Evolutionary conservation across 176 grass and related monocot genomes (phyloP), one percentile per base, ranked within the genome.

Genomic region (Carex myosuroides): DNA sequence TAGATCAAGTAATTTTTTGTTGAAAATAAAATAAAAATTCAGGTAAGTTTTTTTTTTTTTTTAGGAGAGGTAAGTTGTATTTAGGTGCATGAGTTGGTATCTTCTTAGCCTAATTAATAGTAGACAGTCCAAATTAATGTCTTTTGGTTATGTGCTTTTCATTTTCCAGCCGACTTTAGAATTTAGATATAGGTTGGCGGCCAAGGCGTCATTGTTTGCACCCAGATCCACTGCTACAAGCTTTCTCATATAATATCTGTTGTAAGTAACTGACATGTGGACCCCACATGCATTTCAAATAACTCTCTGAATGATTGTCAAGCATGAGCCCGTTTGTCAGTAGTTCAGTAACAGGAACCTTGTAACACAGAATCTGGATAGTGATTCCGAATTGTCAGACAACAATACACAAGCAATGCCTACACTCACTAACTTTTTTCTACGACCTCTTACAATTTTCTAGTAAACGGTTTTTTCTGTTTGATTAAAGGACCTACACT

Each of bases 81-180:
- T 39, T 37, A 14, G 13, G 26, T 67, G 30, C 64, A 67, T 16
- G 64, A 35, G 9, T 67, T 35, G 24, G 64, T 24, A 67, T 14
- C 64, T 67, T 14, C 64, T 67, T 16, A 35, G 13, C 29, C 64
- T 68, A 68, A 35, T 35, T 33, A 67, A 67, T 35, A 67, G 11
- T 13, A 67, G 13, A 37, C 1, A n/a, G 6, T 14, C 1, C 33
- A 39, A 70, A 48, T 11, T 48, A 48, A 41, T 39, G 5, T 10
- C 13, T 70, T 70, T 70, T 70, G 13, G 66, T 70, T 18, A 41
- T 70, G 3, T 41, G 46, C 4, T 17, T 70, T 30, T 33, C 39
- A 70, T 41, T 70, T 70, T 70, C 66, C 66, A 70, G 32, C 66
- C 66, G 66, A 70, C 32, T 70, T 70, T 70, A 70, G 66, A 41